Percentiles rank a stretch among this genome's conserved stretches.
phyloP scores from a whole-genome alignment of 129 eudicot species.

The Lonicera japonica region DNA sequence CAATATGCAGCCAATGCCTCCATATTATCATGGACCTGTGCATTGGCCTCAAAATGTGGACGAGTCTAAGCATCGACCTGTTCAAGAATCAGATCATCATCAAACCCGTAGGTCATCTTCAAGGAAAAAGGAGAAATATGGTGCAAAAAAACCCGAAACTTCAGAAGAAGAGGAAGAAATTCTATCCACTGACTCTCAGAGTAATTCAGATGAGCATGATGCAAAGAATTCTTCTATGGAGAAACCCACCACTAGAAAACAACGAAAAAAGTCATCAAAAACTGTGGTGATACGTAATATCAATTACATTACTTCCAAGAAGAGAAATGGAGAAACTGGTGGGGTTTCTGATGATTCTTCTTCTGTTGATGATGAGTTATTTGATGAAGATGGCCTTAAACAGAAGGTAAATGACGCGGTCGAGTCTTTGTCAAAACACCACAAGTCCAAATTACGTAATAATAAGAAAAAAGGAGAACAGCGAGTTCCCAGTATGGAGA shows the following conservation, averaged over 20 bases:
- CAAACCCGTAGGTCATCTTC: conserved; percentile 51
- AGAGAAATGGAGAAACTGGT: conserved; percentile 45
- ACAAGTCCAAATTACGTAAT: conserved; percentile 39
- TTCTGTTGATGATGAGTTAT: conserved; percentile 37
- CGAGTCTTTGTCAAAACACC: conserved; percentile 55
- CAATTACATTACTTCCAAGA: conserved; percentile 80
- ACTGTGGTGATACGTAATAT: conserved; percentile 93
- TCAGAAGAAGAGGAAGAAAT: conserved; percentile 45
- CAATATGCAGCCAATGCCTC: conserved; percentile 53
- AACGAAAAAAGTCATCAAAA: conserved; percentile 72
- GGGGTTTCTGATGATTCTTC: conserved; percentile 39
- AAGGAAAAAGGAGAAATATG: conserved; percentile 56
- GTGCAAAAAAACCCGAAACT: conserved; percentile 38
- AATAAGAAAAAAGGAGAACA: conserved; percentile 38
- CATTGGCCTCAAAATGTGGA: conserved; percentile 58
- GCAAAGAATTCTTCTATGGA: conserved; percentile 35
- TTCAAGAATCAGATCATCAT: conserved; percentile 26
- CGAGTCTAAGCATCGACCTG: conserved; percentile 27
- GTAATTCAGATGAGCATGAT: conserved; percentile 49
- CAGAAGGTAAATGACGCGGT: conserved; percentile 61
- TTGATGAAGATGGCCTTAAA: conserved; percentile 48
- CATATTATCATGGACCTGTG: conserved; percentile 69
- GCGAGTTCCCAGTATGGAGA: conserved; percentile 11
- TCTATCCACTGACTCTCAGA: conserved; percentile 42
- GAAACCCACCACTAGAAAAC: conserved; percentile 26